Percentiles rank a stretch among this genome's conserved stretches.
These are phyloP conservation scores for Collybia sordida DNA, from an alignment of 768 basidiomycete genomes.

Conservation along the genomic window DNA sequence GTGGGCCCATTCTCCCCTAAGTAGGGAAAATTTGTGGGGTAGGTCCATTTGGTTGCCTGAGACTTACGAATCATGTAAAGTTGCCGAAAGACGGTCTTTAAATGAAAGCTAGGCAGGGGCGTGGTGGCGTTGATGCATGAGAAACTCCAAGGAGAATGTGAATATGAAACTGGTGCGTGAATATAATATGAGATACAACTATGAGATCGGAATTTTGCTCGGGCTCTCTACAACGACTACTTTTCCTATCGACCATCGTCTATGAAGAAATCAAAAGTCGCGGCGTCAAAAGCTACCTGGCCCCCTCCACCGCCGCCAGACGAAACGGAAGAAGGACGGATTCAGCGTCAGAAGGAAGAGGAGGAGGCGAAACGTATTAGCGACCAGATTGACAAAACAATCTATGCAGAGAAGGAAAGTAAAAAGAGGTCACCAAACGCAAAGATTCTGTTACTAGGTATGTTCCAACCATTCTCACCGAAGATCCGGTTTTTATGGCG, in stretches of 20 bases:
- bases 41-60: neutral
- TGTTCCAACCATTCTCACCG: slow-evolving; percentile 13
- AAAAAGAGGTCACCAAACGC: slow-evolving; percentile 35
- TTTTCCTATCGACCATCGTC: neutral
- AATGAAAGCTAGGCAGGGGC: slow-evolving; percentile 7
- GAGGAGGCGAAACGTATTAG: slow-evolving; percentile 50
- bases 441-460: slow-evolving; percentile 60
- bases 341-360: slow-evolving; percentile 40
- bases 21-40: neutral
- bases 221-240: neutral
- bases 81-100: neutral
- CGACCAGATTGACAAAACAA: slow-evolving; percentile 54
- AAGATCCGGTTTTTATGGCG: neutral
- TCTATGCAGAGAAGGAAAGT: slow-evolving; percentile 46
- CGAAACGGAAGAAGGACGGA: slow-evolving; percentile 43
- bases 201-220: neutral
- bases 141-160: slow-evolving; percentile 2
- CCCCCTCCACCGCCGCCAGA: slow-evolving; percentile 25
- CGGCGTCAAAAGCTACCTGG: slow-evolving; percentile 16
- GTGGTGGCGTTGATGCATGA: slow-evolving; percentile 7
- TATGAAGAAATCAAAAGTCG: slow-evolving; percentile 10
- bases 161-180: slow-evolving; percentile 7
- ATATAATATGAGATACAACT: neutral
- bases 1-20: too few relatives aligned
- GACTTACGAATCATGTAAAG: neutral